These are phyloP conservation scores for Porodaedalea pini DNA, from an alignment of 1,284 basidiomycete species.

Conservation along the genomic window DNA sequence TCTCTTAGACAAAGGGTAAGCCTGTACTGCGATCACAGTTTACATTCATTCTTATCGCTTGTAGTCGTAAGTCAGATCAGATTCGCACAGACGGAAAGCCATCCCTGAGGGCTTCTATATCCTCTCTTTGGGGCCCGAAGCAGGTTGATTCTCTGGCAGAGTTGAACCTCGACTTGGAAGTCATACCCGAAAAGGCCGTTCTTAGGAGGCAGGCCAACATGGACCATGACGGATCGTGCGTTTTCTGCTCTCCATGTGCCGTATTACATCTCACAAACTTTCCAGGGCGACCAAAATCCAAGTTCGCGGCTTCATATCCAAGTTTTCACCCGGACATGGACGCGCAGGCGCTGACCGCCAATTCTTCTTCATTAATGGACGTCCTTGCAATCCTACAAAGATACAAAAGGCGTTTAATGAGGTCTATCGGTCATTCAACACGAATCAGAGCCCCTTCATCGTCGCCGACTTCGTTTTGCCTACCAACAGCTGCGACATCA, in stretches of 20 bases:
- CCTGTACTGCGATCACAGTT: constrained; percentile 12
- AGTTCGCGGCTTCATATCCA: constrained; percentile 77
- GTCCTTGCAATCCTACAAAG: constrained; percentile 83
- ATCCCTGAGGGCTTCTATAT: constrained; percentile 63
- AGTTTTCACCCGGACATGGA: constrained; percentile 70
- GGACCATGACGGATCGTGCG: constrained; percentile 27
- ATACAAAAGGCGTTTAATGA: constrained; percentile 88
- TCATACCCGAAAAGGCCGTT: constrained; percentile 57
- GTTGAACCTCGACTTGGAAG: constrained; percentile 66
- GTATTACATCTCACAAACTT: not conserved
- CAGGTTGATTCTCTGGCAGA: constrained; percentile 73
- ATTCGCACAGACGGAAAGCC: constrained; percentile 70
- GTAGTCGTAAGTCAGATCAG: constrained; percentile 51
- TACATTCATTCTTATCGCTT: not conserved
- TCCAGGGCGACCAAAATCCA: constrained; percentile 35
- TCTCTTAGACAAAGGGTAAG: constrained; percentile 69
- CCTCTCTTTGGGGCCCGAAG: constrained; percentile 84
- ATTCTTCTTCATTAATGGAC: constrained; percentile 91
- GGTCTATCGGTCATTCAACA: constrained; percentile 78
- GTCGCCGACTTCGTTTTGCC: constrained; percentile 47
- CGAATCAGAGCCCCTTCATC: constrained; percentile 65
- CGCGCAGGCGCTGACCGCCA: constrained; percentile 81
- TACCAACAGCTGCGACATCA: constrained; percentile 82
- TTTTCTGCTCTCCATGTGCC: not conserved
- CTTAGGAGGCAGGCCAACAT: constrained; percentile 31